phyloP scores from a whole-genome alignment of 805 yeast genomes.

The Jamesozyma jinghongensis region DNA sequence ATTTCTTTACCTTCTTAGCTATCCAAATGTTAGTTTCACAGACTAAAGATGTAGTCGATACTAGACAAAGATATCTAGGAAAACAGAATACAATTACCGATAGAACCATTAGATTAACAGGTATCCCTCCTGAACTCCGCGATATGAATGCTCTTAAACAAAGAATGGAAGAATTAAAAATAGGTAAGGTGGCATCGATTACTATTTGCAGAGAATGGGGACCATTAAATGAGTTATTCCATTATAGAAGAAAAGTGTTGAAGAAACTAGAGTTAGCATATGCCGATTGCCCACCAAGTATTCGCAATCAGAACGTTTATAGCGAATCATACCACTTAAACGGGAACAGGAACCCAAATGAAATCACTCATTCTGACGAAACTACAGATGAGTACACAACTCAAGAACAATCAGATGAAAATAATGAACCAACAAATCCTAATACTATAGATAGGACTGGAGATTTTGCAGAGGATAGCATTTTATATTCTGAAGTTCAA shows the following conservation, averaged over 20 bases:
- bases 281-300: constrained; percentile 26
- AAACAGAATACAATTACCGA: constrained; percentile 84
- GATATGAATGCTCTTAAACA: constrained; percentile 58
- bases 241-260: constrained; percentile 45
- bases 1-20: constrained; percentile 67
- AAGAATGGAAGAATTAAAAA: constrained; percentile 67
- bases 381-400: constrained; percentile 1
- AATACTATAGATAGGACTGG: not conserved
- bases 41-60: constrained; percentile 62
- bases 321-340: constrained; percentile 19
- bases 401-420: not conserved
- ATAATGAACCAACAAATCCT: constrained; percentile 1
- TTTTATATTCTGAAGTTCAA: constrained; percentile 20
- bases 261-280: constrained; percentile 48
- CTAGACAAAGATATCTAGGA: constrained; percentile 77
- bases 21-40: constrained; percentile 53
- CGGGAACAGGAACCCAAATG: not conserved
- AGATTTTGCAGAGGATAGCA: constrained; percentile 11
- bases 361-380: not conserved
- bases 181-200: constrained; percentile 70
- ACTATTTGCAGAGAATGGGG: constrained; percentile 86
- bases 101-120: constrained; percentile 78
- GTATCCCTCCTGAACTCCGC: constrained; percentile 77
- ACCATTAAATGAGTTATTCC: constrained; percentile 55
- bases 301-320: constrained; percentile 15